Evolutionary conservation across 805 yeast species (phyloP).

Genomic region (Metahyphopichia silvanorum): DNA sequence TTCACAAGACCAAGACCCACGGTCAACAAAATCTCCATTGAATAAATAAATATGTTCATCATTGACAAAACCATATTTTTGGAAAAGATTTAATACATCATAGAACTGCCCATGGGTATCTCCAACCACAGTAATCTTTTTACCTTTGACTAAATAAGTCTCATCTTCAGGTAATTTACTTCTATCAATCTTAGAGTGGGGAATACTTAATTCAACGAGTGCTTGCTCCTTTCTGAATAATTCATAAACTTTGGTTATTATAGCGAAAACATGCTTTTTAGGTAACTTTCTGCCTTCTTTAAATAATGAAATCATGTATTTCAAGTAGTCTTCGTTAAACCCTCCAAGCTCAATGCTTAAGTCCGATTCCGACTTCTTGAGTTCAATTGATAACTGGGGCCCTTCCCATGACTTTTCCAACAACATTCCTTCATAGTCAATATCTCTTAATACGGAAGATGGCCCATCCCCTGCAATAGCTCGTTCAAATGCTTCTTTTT

Average conservation of each 20-base stretch:
- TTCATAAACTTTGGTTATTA: constrained; percentile 67
- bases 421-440: constrained; percentile 46
- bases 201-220: constrained; percentile 63
- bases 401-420: constrained; percentile 61
- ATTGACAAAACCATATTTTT: constrained; percentile 66
- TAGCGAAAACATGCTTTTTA: constrained; percentile 79
- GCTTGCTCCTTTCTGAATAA: constrained; percentile 66
- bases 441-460: constrained; percentile 41
- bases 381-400: constrained; percentile 44
- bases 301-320: constrained; percentile 66
- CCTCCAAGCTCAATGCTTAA: constrained; percentile 32
- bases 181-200: constrained; percentile 22
- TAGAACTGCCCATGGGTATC: constrained; percentile 97
- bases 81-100: constrained; percentile 80
- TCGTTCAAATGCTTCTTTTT: constrained; percentile 74
- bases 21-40: constrained; percentile 96
- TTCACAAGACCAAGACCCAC: constrained; percentile 98
- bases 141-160: constrained; percentile 23
- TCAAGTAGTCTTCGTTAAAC: constrained; percentile 54
- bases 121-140: constrained; percentile 82
- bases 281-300: constrained; percentile 71
- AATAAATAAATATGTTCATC: constrained; percentile 73
- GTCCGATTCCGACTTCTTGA: constrained; percentile 21
- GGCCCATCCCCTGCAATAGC: constrained; percentile 80
- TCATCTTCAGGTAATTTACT: constrained; percentile 14